These are phyloP conservation scores for Cladosporium sp. DNA, from an alignment of 2,329 filamentous ascomycete genomes.

Conservation along the genomic window DNA sequence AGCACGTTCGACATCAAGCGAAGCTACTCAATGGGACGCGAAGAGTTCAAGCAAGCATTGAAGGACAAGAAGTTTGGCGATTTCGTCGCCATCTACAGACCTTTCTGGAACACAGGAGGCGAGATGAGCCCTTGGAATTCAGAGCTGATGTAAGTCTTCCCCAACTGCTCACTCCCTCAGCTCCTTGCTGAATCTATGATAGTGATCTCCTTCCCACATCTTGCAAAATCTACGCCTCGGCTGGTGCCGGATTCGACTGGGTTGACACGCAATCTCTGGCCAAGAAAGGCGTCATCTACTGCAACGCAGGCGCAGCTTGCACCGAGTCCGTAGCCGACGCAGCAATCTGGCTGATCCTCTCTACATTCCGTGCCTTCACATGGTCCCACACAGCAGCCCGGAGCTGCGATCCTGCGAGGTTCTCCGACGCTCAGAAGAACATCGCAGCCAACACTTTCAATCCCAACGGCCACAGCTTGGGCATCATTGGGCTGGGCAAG, in stretches of 20 bases:
- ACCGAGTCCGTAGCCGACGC: conserved; percentile 71
- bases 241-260: conserved; percentile 62
- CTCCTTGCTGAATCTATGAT: neutral
- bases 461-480: conserved; percentile 48
- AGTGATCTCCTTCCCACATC: conserved; percentile 45
- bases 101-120: conserved; percentile 61
- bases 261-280: conserved; percentile 58
- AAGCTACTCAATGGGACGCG: conserved; percentile 35
- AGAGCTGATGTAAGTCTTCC: conserved; percentile 47
- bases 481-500: conserved; percentile 66
- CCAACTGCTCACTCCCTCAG: too few species aligned
- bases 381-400: conserved; percentile 60
- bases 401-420: conserved; percentile 41
- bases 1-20: conserved; percentile 37
- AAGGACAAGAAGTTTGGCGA: conserved; percentile 38
- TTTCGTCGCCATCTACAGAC: conserved; percentile 49
- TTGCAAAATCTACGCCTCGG: conserved; percentile 55
- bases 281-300: conserved; percentile 63
- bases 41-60: conserved; percentile 38
- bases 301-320: conserved; percentile 66
- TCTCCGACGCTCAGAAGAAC: conserved; percentile 56
- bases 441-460: conserved; percentile 47
- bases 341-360: conserved; percentile 64
- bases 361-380: conserved; percentile 63
- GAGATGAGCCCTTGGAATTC: conserved; percentile 63